Percentiles rank a stretch among this genome's conserved stretches.
Evolutionary conservation across 129 eudicot species (phyloP).

Genomic region (Flaveria sonorensis): DNA sequence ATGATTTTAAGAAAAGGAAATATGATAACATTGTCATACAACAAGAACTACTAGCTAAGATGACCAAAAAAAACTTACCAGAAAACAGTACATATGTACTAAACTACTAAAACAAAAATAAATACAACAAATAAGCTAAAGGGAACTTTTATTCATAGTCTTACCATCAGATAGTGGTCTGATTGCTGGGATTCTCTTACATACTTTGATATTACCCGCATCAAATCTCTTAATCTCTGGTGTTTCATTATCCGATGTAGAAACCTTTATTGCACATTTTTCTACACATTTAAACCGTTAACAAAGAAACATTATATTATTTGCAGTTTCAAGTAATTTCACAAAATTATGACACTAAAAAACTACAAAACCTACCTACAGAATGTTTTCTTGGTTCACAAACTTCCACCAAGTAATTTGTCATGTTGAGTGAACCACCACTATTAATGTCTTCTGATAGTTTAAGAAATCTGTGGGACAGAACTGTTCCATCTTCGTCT

Average conservation of each 20-base stretch:
- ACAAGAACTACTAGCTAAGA: conserved; percentile 1
- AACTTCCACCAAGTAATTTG: conserved; percentile 57
- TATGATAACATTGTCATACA: not conserved
- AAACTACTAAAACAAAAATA: conserved; percentile 13
- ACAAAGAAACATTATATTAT: conserved; percentile 18
- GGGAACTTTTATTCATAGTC: conserved; percentile 20
- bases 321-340: conserved; percentile 18
- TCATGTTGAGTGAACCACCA: conserved; percentile 49
- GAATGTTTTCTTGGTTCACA: conserved; percentile 44
- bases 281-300: conserved; percentile 39
- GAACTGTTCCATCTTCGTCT: conserved; percentile 55
- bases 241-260: conserved; percentile 30
- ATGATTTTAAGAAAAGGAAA: not conserved
- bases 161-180: conserved; percentile 42
- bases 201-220: conserved; percentile 28
- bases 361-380: conserved; percentile 36
- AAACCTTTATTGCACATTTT: conserved; percentile 27
- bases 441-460: conserved; percentile 42
- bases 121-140: conserved; percentile 10
- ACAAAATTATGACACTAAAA: conserved; percentile 13
- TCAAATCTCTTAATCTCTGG: conserved; percentile 22
- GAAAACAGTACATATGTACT: not conserved
- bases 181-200: conserved; percentile 31
- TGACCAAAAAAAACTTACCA: conserved; percentile 10
- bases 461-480: conserved; percentile 51